Conservation (phyloP, 2,329 filamentous ascomycete genomes). For the Pseudopithomyces chartarum region DNA sequence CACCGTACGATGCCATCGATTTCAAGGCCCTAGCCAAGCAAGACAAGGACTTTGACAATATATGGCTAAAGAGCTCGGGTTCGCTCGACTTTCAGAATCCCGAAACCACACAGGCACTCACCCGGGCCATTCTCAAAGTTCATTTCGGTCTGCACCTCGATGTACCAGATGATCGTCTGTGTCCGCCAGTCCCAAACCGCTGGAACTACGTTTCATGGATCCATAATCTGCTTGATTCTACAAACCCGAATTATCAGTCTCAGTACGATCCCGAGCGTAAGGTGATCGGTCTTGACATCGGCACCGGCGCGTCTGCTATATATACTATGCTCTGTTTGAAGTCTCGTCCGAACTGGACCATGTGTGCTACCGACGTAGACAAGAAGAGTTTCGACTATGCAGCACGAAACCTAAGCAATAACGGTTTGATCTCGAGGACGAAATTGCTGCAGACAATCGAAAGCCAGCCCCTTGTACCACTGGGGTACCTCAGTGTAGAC, state of each 20-base stretch:
- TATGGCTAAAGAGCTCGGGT: constrained; percentile 50
- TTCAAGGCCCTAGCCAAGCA: constrained; percentile 65
- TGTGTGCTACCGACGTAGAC: constrained; percentile 71
- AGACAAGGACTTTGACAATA: constrained; percentile 64
- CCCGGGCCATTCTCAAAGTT: constrained; percentile 73
- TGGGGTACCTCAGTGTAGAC: constrained; percentile 58
- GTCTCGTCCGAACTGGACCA: constrained; percentile 68
- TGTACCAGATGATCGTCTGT: constrained; percentile 78
- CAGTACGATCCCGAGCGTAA: constrained; percentile 56
- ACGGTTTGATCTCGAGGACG: constrained; percentile 68
- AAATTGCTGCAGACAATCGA: constrained; percentile 62
- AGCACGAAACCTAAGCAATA: constrained; percentile 67
- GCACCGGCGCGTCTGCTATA: constrained; percentile 88
- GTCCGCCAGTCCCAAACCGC: constrained; percentile 75
- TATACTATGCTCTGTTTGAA: constrained; percentile 82
- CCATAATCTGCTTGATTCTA: constrained; percentile 77
- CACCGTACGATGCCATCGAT: constrained; percentile 62
- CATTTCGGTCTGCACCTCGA: constrained; percentile 76
- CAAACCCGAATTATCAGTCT: constrained; percentile 53
- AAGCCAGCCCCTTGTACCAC: constrained; percentile 65
- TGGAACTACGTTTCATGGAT: constrained; percentile 93
- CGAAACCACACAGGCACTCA: constrained; percentile 73
- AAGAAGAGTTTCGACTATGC: constrained; percentile 70
- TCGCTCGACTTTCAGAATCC: constrained; percentile 83
- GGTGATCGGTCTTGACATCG: constrained; percentile 78